These are phyloP conservation scores for Penicillium decumbens DNA, from an alignment of 2,329 filamentous ascomycete genomes.

Conservation along the genomic window DNA sequence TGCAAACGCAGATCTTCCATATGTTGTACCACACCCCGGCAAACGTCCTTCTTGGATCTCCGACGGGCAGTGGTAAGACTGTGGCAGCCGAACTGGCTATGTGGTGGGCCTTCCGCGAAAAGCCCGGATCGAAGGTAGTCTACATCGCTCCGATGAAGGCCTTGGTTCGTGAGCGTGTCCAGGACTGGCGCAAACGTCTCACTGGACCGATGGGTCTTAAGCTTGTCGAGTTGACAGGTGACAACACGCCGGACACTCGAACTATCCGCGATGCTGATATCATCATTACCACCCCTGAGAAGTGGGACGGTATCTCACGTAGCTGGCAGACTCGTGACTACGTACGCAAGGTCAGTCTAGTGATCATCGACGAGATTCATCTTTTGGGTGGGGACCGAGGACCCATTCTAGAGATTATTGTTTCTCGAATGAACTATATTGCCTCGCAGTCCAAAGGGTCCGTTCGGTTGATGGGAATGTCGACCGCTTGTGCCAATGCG, in stretches of 20 bases:
- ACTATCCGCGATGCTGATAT: constrained; percentile 95
- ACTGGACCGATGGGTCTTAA: constrained; percentile 79
- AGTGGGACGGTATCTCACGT: constrained; percentile 99
- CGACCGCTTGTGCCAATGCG: constrained; percentile 94
- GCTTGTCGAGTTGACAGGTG: constrained; percentile 90
- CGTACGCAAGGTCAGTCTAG: constrained; percentile 86
- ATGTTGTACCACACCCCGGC: constrained; percentile 86
- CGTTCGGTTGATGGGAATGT: constrained; percentile 95
- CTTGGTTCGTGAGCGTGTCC: constrained; percentile 88
- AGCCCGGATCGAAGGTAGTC: constrained; percentile 92
- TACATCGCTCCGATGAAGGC: constrained; percentile 99
- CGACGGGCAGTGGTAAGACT: constrained; percentile 95
- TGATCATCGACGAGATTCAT: constrained; percentile 98
- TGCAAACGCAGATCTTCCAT: constrained; percentile 99
- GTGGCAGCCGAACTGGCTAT: constrained; percentile 93
- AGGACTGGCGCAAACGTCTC: constrained; percentile 85
- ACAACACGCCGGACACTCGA: constrained; percentile 94
- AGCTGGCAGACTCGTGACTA: constrained; percentile 98
- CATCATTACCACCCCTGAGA: constrained; percentile 98
- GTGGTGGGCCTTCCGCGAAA: constrained; percentile 98
- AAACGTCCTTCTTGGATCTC: constrained; percentile 91
- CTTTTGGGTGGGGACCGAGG: constrained; percentile 93
- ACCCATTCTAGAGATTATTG: constrained; percentile 97
- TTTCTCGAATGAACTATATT: constrained; percentile 93
- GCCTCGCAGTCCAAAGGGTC: constrained; percentile 85